These are phyloP conservation scores for Canavalia gladiata DNA, from an alignment of 306 rosid genomes.

Conservation along the genomic window DNA sequence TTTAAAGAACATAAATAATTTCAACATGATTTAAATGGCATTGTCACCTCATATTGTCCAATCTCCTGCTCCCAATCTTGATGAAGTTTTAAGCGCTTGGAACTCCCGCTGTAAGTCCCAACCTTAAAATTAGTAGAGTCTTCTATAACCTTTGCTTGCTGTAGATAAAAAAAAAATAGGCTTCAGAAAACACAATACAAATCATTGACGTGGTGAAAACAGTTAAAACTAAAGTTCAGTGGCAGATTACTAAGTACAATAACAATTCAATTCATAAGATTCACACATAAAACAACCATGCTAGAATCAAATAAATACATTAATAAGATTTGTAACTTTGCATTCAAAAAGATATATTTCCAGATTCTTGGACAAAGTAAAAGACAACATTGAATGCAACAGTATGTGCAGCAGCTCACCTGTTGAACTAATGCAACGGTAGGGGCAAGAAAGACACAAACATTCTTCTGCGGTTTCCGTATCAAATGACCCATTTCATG, in stretches of 20 bases:
- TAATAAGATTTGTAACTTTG: constrained; percentile 16
- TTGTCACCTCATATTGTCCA: constrained; percentile 76
- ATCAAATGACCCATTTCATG: constrained; percentile 79
- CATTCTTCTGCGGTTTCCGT: constrained; percentile 67
- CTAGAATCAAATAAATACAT: background rate
- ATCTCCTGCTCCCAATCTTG: constrained; percentile 78
- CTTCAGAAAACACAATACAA: constrained; percentile 42
- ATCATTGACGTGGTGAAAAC: constrained; percentile 3
- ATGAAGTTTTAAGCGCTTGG: constrained; percentile 66
- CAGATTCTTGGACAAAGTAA: too few relatives aligned
- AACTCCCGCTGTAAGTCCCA: constrained; percentile 70
- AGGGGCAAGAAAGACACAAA: constrained; percentile 93
- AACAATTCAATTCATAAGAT: constrained; percentile 30
- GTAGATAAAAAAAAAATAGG: constrained; percentile 37
- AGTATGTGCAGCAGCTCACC: constrained; percentile 59
- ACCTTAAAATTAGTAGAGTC: constrained; percentile 82
- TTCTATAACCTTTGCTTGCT: constrained; percentile 91
- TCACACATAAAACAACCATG: background rate
- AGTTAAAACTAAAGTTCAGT: constrained; percentile 26
- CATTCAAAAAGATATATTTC: background rate
- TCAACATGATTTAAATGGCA: constrained; percentile 37
- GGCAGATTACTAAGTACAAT: constrained; percentile 19
- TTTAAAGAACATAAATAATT: constrained; percentile 25
- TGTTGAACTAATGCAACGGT: constrained; percentile 91
- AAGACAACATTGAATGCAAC: background rate